Evolutionary conservation across 2,329 filamentous ascomycete species (phyloP).

Genomic region (Gremmenia infestans): DNA sequence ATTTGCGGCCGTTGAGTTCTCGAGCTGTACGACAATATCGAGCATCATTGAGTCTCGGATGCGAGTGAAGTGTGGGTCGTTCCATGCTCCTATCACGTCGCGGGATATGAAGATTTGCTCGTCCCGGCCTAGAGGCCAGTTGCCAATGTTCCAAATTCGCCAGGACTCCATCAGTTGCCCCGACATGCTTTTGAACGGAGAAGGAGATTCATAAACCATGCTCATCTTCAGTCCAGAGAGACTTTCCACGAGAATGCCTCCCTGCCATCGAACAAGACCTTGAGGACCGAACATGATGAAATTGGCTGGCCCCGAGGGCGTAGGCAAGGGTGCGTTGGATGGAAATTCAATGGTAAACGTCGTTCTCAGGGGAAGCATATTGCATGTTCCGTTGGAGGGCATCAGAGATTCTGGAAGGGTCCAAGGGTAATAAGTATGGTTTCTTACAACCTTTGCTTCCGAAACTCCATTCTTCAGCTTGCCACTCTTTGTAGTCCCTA

Average conservation of each 20-base stretch:
- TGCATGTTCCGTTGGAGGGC: slow-evolving; percentile 71
- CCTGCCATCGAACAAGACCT: slow-evolving; percentile 42
- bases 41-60: slow-evolving; percentile 68
- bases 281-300: slow-evolving; percentile 45
- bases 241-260: slow-evolving; percentile 45
- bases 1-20: slow-evolving; percentile 20
- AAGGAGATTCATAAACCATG: slow-evolving; percentile 58
- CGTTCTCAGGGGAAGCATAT: slow-evolving; percentile 63
- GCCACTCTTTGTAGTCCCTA: background rate
- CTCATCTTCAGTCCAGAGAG: slow-evolving; percentile 58
- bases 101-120: slow-evolving; percentile 79
- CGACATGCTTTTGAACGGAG: slow-evolving; percentile 28
- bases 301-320: slow-evolving; percentile 22
- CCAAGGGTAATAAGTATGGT: slow-evolving; percentile 89
- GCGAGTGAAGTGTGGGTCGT: slow-evolving; percentile 79
- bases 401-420: slow-evolving; percentile 75
- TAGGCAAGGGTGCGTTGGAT: slow-evolving; percentile 33
- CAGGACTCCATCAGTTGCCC: slow-evolving; percentile 46
- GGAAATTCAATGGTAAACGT: slow-evolving; percentile 66
- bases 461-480: background rate
- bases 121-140: slow-evolving; percentile 76
- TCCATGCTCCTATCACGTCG: slow-evolving; percentile 68
- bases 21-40: slow-evolving; percentile 61
- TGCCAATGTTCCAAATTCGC: slow-evolving; percentile 76
- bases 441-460: slow-evolving; percentile 50